Evolutionary conservation across 2,329 filamentous ascomycete species (phyloP).

Genomic region (Spiromastix sp.): DNA sequence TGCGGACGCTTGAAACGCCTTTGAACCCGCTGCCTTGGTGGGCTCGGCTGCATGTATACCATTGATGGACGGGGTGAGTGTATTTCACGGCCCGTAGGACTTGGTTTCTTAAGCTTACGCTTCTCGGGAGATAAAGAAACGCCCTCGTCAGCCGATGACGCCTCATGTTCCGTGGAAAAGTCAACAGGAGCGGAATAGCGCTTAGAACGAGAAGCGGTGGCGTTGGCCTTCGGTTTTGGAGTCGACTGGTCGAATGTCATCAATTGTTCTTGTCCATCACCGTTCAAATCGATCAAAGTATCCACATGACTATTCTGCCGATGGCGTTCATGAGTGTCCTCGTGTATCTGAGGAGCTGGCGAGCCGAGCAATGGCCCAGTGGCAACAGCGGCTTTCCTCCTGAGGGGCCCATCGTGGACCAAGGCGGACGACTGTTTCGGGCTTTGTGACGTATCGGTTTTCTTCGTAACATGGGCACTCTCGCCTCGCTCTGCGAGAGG

Average conservation of each 20-base stretch:
- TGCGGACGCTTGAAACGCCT: no score
- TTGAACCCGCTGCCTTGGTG: no score
- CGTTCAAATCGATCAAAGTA: conserved; percentile 4
- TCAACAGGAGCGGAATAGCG: conserved; percentile 12
- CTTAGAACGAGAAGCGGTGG: conserved; percentile 8
- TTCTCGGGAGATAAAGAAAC: conserved; percentile 14
- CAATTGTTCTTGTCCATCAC: conserved; percentile 19
- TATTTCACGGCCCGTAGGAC: conserved; percentile 16
- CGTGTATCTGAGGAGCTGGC: no score
- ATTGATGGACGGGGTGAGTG: conserved; percentile 17
- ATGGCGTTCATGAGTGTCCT: no score
- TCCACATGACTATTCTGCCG: background rate
- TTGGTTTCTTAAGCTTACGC: conserved; percentile 4
- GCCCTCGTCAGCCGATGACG: conserved; percentile 16
- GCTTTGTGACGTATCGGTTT: no score
- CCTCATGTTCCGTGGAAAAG: conserved; percentile 24
- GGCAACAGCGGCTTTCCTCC: no score
- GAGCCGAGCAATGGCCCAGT: no score
- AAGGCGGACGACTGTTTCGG: no score
- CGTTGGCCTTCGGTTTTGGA: conserved; percentile 7
- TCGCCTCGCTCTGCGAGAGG: no score
- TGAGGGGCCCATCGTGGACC: no score
- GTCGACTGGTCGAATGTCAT: conserved; percentile 15
- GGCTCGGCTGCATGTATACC: conserved; percentile 16
- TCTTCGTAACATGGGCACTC: no score